Evolutionary conservation across 345 rosid genomes (phyloP).

Genomic region (Luvunga scandens): DNA sequence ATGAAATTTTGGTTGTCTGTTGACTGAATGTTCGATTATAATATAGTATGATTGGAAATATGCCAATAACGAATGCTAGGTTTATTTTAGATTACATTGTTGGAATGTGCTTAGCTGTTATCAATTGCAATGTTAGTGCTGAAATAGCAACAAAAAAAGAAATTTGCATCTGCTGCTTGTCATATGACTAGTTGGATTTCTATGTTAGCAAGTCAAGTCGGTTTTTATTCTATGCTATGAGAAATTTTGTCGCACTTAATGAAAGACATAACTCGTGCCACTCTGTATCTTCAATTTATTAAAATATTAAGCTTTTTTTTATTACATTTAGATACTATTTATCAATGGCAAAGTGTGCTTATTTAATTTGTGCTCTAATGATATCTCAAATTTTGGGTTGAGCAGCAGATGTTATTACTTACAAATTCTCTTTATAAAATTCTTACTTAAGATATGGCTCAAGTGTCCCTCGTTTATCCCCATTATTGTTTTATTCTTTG

Average conservation of each 20-base stretch:
- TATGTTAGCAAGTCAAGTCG: background rate
- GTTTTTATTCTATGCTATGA: background rate
- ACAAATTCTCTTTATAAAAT: background rate
- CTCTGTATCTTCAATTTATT: background rate
- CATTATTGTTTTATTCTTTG: background rate
- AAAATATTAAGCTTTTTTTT: background rate
- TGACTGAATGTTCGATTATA: conserved; percentile 10
- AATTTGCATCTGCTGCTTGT: background rate
- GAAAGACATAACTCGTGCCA: background rate
- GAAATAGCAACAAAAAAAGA: background rate
- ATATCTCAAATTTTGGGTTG: background rate
- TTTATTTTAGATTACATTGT: background rate
- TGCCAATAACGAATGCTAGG: background rate
- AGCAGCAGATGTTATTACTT: too few species aligned
- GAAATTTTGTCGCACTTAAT: background rate
- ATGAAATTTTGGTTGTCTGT: background rate
- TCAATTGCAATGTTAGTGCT: background rate
- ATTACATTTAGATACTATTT: background rate
- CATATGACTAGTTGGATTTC: background rate
- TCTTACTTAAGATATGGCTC: background rate
- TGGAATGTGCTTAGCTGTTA: background rate
- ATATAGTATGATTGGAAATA: background rate
- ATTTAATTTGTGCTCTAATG: background rate
- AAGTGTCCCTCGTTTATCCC: background rate
- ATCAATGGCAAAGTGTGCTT: background rate